A percentile compares a stretch with the other conserved stretches of the same genome.
These are phyloP conservation scores for Aspergillus sclerotialis DNA, from an alignment of 2,329 filamentous ascomycete species.

Conservation along the genomic window DNA sequence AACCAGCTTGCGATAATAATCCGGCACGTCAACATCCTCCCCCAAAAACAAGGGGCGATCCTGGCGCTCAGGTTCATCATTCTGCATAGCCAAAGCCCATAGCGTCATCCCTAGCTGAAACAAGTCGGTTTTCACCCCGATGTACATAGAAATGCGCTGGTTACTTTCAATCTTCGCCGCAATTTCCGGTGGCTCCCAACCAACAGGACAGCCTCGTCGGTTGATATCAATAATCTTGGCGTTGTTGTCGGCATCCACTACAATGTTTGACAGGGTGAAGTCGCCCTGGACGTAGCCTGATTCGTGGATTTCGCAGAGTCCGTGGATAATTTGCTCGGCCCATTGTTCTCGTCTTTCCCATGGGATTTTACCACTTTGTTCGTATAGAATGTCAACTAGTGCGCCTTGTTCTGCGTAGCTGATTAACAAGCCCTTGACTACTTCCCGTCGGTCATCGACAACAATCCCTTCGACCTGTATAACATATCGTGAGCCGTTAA, in stretches of 20 bases:
- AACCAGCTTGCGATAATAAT: constrained; percentile 71
- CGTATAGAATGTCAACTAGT: constrained; percentile 84
- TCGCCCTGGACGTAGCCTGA: constrained; percentile 95
- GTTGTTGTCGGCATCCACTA: constrained; percentile 75
- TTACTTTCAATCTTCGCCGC: constrained; percentile 76
- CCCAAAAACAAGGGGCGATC: constrained; percentile 60
- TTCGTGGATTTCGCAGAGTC: constrained; percentile 88
- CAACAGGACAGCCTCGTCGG: constrained; percentile 88
- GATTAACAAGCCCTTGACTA: constrained; percentile 84
- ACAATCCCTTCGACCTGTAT: constrained; percentile 84
- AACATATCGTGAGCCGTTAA: constrained; percentile 67
- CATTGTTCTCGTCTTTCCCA: constrained; percentile 76
- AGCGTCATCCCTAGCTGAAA: constrained; percentile 96
- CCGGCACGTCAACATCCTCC: constrained; percentile 54
- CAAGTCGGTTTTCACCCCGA: constrained; percentile 93
- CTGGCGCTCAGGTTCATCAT: constrained; percentile 82
- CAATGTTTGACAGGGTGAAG: constrained; percentile 95
- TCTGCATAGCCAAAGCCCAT: constrained; percentile 80
- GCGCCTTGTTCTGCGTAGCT: constrained; percentile 80
- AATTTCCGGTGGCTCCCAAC: constrained; percentile 95
- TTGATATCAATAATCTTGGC: constrained; percentile 99
- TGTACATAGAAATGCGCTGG: constrained; percentile 92
- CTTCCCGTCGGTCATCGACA: constrained; percentile 65
- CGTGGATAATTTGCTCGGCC: constrained; percentile 85
- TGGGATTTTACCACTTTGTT: constrained; percentile 55